Percentiles rank a stretch among this genome's conserved stretches.
Conservation (phyloP, 176 grass and related monocot species). For the Puccinellia tenuiflora region DNA sequence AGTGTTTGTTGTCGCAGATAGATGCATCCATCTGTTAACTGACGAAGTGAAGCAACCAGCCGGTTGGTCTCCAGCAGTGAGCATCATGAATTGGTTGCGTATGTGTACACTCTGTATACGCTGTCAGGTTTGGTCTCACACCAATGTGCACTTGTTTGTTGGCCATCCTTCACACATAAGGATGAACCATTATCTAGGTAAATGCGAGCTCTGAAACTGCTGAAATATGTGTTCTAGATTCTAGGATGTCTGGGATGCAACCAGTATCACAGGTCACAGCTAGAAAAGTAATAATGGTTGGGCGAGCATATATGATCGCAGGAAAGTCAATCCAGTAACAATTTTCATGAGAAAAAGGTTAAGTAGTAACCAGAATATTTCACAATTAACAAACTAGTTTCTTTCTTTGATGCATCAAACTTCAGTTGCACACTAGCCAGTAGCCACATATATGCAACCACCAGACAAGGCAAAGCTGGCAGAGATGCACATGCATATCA, state of each 20-base stretch:
- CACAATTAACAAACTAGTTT: background rate
- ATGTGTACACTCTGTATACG: background rate
- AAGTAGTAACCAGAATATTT: background rate
- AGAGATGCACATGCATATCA: background rate
- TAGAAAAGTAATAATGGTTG: background rate
- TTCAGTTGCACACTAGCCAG: conserved; percentile 18
- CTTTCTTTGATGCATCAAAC: background rate
- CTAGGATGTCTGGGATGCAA: background rate
- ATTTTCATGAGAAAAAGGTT: background rate
- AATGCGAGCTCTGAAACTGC: background rate
- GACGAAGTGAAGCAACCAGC: conserved; percentile 32
- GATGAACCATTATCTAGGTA: background rate
- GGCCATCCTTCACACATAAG: background rate
- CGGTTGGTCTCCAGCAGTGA: conserved; percentile 25
- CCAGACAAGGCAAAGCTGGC: background rate
- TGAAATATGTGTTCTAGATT: background rate
- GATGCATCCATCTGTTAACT: background rate
- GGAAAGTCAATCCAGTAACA: background rate
- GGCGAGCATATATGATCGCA: conserved; percentile 15
- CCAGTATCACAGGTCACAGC: background rate
- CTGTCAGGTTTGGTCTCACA: background rate
- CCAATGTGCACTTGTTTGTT: background rate
- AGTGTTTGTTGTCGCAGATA: background rate
- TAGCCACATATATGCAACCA: conserved; percentile 21
- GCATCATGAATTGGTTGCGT: conserved; percentile 1